Base-by-base conservation (phyloP, 805 yeast genomes). In the Candida anglica region DNA sequence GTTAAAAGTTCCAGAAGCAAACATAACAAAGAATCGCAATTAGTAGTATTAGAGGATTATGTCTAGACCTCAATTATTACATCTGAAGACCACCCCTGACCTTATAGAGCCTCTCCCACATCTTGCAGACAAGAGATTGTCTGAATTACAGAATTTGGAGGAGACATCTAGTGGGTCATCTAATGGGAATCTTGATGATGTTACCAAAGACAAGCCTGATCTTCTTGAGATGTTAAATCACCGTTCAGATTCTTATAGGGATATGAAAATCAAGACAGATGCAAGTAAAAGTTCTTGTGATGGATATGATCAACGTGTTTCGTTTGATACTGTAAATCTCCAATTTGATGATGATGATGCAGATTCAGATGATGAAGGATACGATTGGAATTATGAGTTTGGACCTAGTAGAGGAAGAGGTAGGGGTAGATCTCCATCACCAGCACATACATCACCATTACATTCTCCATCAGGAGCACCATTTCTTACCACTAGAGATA, bases 311-410 rank as follows among this genome's bases (percentile, higher is more conserved):
- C 57, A 57, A 19, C 51, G 75, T 30, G 78, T 76, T 2, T 69
- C 77, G 2, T 76, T 75, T 45, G 80, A 76, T 50, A 73, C 81
- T 13, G 70, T 76, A 14, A 65, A 74, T 37, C 33, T 65, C 17
- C 52, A 53, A 36, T 58, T 49, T 38, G 46, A 45, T 21, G 54
- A 46, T n/a, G 50, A 45, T 37, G 44, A 36, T n/a, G 48, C 45
- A 25, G 51, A 48, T 21, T 44, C 41, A 11, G 48, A 49, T 26
- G 47, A 46, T 15, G 27, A 25, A n/a, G 47, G 38, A 11, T 32
- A 33, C 16, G 39, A 36, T 27, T 30, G 30, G 27, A 23, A 28
- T 15, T 25, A 24, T 9, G 30, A 20, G 14, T 15, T 15, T 15
- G 21, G 25, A 25, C 19, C 34, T 24, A 28, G 36, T 20, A 22